These are phyloP conservation scores for Xylaria intraflava DNA, from an alignment of 495 filamentous ascomycete genomes.

Conservation along the genomic window DNA sequence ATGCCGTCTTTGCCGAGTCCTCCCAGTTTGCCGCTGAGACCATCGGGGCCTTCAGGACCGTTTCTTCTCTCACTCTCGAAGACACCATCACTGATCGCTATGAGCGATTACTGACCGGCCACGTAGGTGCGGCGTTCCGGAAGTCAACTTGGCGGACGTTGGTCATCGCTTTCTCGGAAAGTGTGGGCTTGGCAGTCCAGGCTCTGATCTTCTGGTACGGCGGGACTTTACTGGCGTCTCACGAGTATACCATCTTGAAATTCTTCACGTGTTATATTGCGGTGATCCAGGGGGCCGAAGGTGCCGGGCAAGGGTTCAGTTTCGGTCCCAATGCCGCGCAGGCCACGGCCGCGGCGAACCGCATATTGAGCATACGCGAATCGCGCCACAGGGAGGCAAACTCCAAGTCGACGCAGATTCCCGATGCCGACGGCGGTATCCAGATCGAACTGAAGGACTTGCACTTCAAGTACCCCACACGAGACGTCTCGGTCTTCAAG, in stretches of 20 bases:
- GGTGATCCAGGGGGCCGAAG: constrained; percentile 42
- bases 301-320: constrained; percentile 39
- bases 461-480: constrained; percentile 56
- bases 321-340: constrained; percentile 47
- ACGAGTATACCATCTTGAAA: constrained; percentile 31
- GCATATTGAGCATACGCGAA: constrained; percentile 39
- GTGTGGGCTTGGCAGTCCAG: constrained; percentile 36
- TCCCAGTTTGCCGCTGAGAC: constrained; percentile 57
- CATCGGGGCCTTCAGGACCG: constrained; percentile 53
- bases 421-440: constrained; percentile 37
- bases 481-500: constrained; percentile 48
- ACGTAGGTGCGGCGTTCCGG: constrained; percentile 35
- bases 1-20: constrained; percentile 50
- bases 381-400: constrained; percentile 15
- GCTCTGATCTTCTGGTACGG: constrained; percentile 48
- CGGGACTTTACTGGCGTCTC: constrained; percentile 30
- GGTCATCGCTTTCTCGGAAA: constrained; percentile 41
- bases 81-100: constrained; percentile 45
- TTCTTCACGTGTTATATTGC: constrained; percentile 46
- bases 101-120: constrained; percentile 29
- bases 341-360: constrained; percentile 38
- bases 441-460: constrained; percentile 55
- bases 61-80: constrained; percentile 50
- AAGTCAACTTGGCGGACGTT: constrained; percentile 40
- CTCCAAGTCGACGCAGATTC: constrained; percentile 14